These are phyloP conservation scores for Sclerotinia subarctica DNA, from an alignment of 2,329 filamentous ascomycete species.

Conservation along the genomic window DNA sequence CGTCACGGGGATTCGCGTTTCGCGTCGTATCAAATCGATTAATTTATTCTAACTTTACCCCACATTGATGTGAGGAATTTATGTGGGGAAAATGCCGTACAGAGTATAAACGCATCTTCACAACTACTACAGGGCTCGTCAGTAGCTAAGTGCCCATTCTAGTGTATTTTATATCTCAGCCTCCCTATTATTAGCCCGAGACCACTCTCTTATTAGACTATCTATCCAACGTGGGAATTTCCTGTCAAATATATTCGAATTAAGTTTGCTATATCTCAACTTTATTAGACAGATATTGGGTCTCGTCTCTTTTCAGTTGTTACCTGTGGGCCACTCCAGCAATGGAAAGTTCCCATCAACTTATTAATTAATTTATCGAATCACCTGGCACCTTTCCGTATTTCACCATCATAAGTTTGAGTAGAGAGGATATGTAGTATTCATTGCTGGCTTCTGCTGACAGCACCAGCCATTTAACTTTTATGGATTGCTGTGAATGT, in stretches of 20 bases:
- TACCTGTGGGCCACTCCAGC: not conserved
- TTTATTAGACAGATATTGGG: not conserved
- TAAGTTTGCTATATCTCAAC: not conserved
- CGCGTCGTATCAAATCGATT: conserved; percentile 14
- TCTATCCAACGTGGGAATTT: not conserved
- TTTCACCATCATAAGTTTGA: not conserved
- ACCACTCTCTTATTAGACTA: not conserved
- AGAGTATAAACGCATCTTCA: not conserved
- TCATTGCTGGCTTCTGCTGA: conserved; percentile 3
- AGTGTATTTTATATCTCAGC: not conserved
- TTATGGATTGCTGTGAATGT: conserved; percentile 10
- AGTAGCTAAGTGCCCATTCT: no score
- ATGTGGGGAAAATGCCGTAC: not conserved
- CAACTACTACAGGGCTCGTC: not conserved
- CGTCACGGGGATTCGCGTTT: conserved; percentile 9
- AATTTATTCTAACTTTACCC: not conserved
- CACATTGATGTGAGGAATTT: not conserved
- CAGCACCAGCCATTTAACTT: conserved; percentile 9
- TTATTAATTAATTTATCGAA: not conserved
- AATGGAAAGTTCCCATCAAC: not conserved
- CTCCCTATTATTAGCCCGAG: not conserved
- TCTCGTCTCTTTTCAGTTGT: no score
- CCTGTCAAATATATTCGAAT: not conserved
- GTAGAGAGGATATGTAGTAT: conserved; percentile 3
- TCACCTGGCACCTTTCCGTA: not conserved